Conservation (phyloP, 1,284 basidiomycete genomes). For the Cyathus olla region DNA sequence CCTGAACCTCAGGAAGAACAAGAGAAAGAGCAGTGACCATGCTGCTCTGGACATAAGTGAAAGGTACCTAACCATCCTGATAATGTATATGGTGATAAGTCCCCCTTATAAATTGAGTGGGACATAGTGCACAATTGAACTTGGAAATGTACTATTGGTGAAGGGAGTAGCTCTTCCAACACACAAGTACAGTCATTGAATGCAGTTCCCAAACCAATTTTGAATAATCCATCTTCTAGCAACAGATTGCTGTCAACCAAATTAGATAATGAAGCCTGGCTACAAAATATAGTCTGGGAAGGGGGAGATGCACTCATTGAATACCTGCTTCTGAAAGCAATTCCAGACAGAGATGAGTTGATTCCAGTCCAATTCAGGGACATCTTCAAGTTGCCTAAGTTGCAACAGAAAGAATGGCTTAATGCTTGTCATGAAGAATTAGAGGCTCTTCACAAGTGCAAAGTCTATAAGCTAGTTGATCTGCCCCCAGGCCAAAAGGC, state of each 20-base stretch:
- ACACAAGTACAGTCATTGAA: not conserved
- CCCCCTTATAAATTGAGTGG: not conserved
- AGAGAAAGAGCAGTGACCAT: not conserved
- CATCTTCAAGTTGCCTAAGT: conserved; percentile 8
- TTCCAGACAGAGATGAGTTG: not conserved
- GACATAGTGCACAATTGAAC: not conserved
- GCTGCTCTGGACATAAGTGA: not conserved
- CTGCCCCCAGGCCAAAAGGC: conserved; percentile 3
- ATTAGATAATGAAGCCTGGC: not conserved
- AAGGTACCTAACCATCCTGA: not conserved
- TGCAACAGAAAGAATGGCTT: conserved; percentile 8
- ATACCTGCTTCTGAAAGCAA: not conserved
- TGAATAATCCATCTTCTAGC: not conserved
- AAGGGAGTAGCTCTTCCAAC: conserved; percentile 1
- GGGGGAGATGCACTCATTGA: not conserved
- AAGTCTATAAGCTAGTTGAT: no score
- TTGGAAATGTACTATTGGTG: not conserved
- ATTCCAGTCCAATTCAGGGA: conserved; percentile 2
- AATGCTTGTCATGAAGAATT: conserved; percentile 8
- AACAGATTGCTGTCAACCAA: not conserved
- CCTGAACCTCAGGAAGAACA: no score
- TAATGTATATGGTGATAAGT: conserved; percentile 1
- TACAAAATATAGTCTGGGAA: not conserved
- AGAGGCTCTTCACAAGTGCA: conserved; percentile 6
- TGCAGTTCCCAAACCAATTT: not conserved